Evolutionary conservation across 140 eudicot species (phyloP).

Genomic region (Eryngium alpinum): DNA sequence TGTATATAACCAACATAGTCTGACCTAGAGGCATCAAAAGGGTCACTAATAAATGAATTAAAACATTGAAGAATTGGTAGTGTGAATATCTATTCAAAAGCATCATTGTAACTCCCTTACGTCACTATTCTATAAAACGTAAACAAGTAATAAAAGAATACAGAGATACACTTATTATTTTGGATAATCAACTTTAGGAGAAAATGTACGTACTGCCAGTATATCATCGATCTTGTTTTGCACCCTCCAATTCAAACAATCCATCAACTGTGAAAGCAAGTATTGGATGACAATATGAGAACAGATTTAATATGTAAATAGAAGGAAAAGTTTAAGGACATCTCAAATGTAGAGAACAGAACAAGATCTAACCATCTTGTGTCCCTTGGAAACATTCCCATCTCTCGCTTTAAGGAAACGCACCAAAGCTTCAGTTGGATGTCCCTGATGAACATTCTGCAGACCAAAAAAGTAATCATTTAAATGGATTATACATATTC

Average conservation of each 20-base stretch:
- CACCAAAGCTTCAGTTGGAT: constrained; percentile 48
- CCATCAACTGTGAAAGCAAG: constrained; percentile 57
- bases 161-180: background rate
- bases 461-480: constrained; percentile 2
- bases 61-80: background rate
- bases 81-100: background rate
- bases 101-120: background rate
- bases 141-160: background rate
- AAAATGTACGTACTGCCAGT: constrained; percentile 54
- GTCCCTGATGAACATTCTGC: constrained; percentile 85
- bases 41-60: background rate
- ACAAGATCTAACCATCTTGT: constrained; percentile 54
- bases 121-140: background rate
- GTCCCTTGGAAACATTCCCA: constrained; percentile 65
- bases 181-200: background rate
- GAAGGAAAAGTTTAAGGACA: background rate
- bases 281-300: background rate
- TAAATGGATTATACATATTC: background rate
- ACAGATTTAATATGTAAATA: background rate
- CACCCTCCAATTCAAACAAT: constrained; percentile 90
- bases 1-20: too few species aligned
- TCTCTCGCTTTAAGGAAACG: constrained; percentile 88
- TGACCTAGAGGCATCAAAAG: too few species aligned
- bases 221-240: constrained; percentile 80
- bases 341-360: constrained; percentile 13